Evolutionary conservation across 768 basidiomycete species (phyloP).

Genomic region (Suillus brevipes): DNA sequence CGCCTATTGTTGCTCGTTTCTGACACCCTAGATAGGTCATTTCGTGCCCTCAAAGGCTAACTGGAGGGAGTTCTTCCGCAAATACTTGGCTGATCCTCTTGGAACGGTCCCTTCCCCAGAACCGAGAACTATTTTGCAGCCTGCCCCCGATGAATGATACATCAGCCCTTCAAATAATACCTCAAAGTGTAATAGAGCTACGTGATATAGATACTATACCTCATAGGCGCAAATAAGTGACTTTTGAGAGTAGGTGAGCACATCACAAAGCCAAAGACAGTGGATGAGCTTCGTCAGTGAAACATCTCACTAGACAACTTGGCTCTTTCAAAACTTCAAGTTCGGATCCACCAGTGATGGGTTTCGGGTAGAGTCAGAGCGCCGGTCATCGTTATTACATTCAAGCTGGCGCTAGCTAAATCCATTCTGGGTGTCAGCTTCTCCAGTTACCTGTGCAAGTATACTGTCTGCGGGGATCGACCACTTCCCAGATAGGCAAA

Average conservation of each 20-base stretch:
- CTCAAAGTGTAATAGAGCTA: neutral
- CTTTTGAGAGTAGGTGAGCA: neutral
- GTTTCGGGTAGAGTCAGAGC: neutral
- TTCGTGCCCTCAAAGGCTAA: constrained; percentile 77
- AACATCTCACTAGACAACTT: neutral
- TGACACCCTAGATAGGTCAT: constrained; percentile 53
- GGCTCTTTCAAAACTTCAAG: neutral
- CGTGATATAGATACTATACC: neutral
- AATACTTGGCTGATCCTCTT: constrained; percentile 58
- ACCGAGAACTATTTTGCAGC: constrained; percentile 31
- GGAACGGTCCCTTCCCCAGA: constrained; percentile 48
- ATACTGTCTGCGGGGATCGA: too few relatives aligned
- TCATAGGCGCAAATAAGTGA: neutral
- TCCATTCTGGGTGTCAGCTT: too few relatives aligned
- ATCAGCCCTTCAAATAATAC: neutral
- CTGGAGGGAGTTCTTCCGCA: constrained; percentile 75
- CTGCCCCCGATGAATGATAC: constrained; percentile 12
- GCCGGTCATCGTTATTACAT: too few relatives aligned
- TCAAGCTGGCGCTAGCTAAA: too few relatives aligned
- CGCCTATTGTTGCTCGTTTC: neutral
- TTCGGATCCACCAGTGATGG: neutral
- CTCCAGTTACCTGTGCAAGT: too few relatives aligned
- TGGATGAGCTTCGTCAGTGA: neutral
- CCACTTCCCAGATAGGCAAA: too few relatives aligned
- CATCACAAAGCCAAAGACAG: neutral